phyloP scores from a whole-genome alignment of 768 basidiomycete species.

The Suillus clintonianus region DNA sequence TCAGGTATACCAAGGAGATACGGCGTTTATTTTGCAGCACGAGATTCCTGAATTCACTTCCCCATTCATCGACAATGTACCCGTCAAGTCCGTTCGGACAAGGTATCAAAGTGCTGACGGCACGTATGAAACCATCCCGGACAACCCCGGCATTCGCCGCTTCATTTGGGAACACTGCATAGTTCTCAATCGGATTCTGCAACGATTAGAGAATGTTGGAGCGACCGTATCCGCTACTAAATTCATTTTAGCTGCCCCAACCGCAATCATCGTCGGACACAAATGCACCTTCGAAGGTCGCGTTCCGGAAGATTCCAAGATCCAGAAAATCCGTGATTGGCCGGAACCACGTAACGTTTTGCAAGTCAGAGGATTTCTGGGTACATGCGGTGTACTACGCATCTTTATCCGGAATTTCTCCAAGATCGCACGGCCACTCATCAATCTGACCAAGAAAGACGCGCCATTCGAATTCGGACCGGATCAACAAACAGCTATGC shows the following conservation, averaged over 20 bases:
- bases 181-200: constrained; percentile 37
- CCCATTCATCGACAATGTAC: constrained; percentile 43
- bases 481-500: too few species aligned
- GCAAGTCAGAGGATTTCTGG: constrained; percentile 31
- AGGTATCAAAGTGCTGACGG: constrained; percentile 31
- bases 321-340: constrained; percentile 34
- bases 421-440: constrained; percentile 12
- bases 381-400: constrained; percentile 22
- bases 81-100: constrained; percentile 34
- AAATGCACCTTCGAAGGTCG: constrained; percentile 37
- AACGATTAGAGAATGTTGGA: constrained; percentile 37
- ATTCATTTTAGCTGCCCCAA: constrained; percentile 25
- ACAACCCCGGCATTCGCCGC: constrained; percentile 36
- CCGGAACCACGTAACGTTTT: constrained; percentile 13
- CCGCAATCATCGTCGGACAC: constrained; percentile 39
- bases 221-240: constrained; percentile 42
- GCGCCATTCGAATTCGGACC: too few species aligned
- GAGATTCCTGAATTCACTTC: constrained; percentile 41
- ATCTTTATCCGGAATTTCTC: constrained; percentile 35
- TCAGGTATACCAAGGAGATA: constrained; percentile 43
- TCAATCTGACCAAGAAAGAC: too few species aligned
- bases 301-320: constrained; percentile 25
- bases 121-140: constrained; percentile 33
- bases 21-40: constrained; percentile 36
- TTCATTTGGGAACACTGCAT: constrained; percentile 44